Base-by-base conservation (phyloP, 2,329 filamentous ascomycete species). In the Fusarium austroafricanum region DNA sequence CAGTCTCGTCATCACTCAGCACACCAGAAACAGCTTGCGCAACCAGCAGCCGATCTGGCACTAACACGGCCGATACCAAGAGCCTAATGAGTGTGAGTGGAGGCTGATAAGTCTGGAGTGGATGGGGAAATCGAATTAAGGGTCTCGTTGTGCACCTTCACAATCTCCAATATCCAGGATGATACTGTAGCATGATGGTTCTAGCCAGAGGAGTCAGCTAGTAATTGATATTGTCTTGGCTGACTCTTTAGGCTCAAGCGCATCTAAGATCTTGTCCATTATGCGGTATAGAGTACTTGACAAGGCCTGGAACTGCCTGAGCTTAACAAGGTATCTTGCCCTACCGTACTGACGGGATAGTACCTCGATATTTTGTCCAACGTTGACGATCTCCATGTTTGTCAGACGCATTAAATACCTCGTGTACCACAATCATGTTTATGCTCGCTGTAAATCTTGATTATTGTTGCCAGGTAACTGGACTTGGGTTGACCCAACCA, bases 91-190 rank as follows among this genome's bases (percentile, higher is more conserved):
- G 55, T 69, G 52, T 69, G 65, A 39, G 66, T 68, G 65, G 66
- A 69, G 65, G 65, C 38, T 56, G 55, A 49, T 38, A 38, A 56
- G 59, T 31, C 52, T 58, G 65, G 62, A 69, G 61, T 69, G 66
- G 66, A 68, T 61, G 65, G 61, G 61, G 62, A 54, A 55, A 51
- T 61, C 44, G 61, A 52, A 69, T 68, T 69, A 68, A 68, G 66
- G 65, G 65, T 69, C 66, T 67, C 39, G 35, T 49, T 58, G 52
- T 69, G 66, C 50, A 61, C 44, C 56, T 56, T 68, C 65, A 67
- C 61, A 68, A 68, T 69, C 58, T 68, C 61, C 42, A 61, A 40
- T 51, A 66, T 47, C 65, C 52, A 68, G 65, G 65, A 61, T 68
- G 60, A 40, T 49, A 29, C 28, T 29, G 28, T 29, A 60, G 40